Evolutionary conservation across 2,329 filamentous ascomycete genomes (phyloP).

Genomic region (Sclerotinia minor): DNA sequence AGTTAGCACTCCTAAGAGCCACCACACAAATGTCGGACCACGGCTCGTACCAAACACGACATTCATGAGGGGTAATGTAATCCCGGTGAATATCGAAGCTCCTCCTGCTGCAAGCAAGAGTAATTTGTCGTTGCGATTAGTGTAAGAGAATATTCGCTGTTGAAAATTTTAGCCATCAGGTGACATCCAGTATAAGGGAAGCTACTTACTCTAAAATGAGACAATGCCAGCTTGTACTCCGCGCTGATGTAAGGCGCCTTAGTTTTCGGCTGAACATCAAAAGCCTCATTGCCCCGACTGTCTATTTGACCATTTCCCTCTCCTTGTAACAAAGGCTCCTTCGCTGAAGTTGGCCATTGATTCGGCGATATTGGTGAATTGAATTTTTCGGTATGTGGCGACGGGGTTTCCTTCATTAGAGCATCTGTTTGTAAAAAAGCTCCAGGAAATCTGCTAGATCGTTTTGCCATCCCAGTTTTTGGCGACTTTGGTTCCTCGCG

Average conservation of each 20-base stretch:
- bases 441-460: not conserved
- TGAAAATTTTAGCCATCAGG: constrained; percentile 7
- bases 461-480: not conserved
- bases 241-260: constrained; percentile 1
- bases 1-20: not conserved
- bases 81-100: constrained; percentile 54
- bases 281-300: not conserved
- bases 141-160: constrained; percentile 35
- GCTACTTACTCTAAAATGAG: constrained; percentile 15
- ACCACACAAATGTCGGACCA: not conserved
- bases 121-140: constrained; percentile 27
- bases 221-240: constrained; percentile 17
- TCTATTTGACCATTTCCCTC: not conserved
- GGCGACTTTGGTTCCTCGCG: not conserved
- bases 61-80: constrained; percentile 59
- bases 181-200: not conserved
- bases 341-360: constrained; percentile 10
- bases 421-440: constrained; percentile 12
- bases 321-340: constrained; percentile 18
- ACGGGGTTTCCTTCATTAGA: constrained; percentile 3
- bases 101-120: constrained; percentile 43
- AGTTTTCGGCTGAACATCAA: not conserved
- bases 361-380: constrained; percentile 1
- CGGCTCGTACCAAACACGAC: constrained; percentile 53
- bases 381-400: not conserved